Conservation (phyloP, 176 grass and related monocot species). For the Cymbopogon citratus region DNA sequence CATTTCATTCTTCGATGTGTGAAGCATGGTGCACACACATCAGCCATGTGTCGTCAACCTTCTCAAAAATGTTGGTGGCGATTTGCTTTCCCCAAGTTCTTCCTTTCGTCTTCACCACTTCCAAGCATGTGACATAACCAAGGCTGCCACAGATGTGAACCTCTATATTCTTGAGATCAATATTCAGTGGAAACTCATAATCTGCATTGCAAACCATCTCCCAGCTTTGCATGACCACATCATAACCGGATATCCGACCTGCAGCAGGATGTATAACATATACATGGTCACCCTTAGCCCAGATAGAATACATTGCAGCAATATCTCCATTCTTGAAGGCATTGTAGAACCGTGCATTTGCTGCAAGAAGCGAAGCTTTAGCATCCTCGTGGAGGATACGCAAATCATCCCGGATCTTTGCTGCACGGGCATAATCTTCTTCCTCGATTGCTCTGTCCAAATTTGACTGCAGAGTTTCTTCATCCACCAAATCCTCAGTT, state of each 20-base stretch:
- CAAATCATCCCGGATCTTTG: constrained; percentile 67
- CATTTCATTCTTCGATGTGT: constrained; percentile 61
- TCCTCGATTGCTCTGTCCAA: constrained; percentile 68
- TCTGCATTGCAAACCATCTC: constrained; percentile 62
- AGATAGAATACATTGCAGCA: constrained; percentile 53
- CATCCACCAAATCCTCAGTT: constrained; percentile 50
- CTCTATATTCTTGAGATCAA: constrained; percentile 72
- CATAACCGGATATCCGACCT: constrained; percentile 59
- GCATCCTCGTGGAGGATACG: constrained; percentile 66
- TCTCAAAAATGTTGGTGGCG: constrained; percentile 84
- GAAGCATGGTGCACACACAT: constrained; percentile 96
- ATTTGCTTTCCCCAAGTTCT: constrained; percentile 88
- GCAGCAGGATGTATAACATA: constrained; percentile 73
- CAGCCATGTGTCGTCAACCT: constrained; percentile 67
- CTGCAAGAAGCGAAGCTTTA: constrained; percentile 59
- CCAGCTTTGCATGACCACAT: constrained; percentile 80
- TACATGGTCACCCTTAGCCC: constrained; percentile 69
- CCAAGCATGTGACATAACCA: constrained; percentile 85
- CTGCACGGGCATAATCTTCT: constrained; percentile 81
- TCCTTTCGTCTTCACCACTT: constrained; percentile 80
- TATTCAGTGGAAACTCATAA: constrained; percentile 63
- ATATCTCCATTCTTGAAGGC: constrained; percentile 75
- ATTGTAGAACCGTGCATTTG: constrained; percentile 65
- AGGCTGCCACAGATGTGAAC: constrained; percentile 52
- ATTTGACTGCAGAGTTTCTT: constrained; percentile 64